Evolutionary conservation across 108 stramenopile species (phyloP), one percentile per base, ranked within the genome.

Genomic region (Conticribra guillardii): DNA sequence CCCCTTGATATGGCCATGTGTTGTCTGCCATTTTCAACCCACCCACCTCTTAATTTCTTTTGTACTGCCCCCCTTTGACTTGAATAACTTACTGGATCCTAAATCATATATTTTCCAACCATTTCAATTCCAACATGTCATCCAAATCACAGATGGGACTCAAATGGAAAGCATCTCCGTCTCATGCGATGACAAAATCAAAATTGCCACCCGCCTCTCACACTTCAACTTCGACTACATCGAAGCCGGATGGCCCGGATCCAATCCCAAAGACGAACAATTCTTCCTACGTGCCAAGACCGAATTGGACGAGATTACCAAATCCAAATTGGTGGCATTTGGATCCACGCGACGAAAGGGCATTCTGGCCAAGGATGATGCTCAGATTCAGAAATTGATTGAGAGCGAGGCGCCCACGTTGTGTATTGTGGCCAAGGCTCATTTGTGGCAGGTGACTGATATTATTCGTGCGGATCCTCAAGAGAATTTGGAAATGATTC

Each of bases 191-290:
- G 97, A 96, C 76, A 97, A 97, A 79, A 67, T 96, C 33, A 93
- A 93, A 74, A 96, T 97, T 65, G 66, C 89, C 30, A 46, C 53
- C 23, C 77, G 87, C 29, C 82, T 97, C n/a, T 79, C 86, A 0
- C 31, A 51, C 17, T 94, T 96, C 54, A 84, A 85, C 45, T 82
- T 95, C 21, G 95, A 96, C 64, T 95, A 79, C 76, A 91, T 97
- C 57, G 95, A 97, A 77, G 94, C 94, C 3, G 97, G 97, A 16
- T 97, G 94, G 94, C 97, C 97, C 0, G 95, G 95, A 45, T 84
- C 84, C 37, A 97, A 97, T 56, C 94, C 94, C 26, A 97, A 97
- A 71, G 97, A 97, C 72, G 89, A 89, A 31, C 89, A 94, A 68
- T 96, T 96, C 82, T 97, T 97, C 69, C 32, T 37, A 24, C 87